phyloP scores from a whole-genome alignment of 169 alveolate genomes.

The Babesia ovis region DNA sequence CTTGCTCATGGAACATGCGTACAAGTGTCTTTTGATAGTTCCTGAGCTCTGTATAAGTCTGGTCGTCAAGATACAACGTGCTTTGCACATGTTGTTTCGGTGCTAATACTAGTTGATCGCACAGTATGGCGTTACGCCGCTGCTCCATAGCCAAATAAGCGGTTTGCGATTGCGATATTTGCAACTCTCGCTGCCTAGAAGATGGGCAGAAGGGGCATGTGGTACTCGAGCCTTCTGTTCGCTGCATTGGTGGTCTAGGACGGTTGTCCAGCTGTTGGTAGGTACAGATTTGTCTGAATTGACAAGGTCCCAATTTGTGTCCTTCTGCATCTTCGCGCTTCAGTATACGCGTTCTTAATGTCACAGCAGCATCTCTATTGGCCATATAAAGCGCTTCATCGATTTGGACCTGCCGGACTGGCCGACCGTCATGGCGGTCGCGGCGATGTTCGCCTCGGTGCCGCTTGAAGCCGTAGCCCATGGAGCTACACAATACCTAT shows the following conservation, averaged over 20 bases:
- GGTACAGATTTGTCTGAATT: slow-evolving; percentile 19
- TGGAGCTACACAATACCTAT: too few species aligned
- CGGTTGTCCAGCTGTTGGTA: slow-evolving; percentile 17
- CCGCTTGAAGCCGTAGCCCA: slow-evolving; percentile 26
- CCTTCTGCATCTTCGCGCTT: slow-evolving; percentile 12
- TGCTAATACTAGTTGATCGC: slow-evolving; percentile 50
- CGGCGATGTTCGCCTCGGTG: slow-evolving; percentile 18
- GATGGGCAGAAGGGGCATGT: slow-evolving; percentile 12
- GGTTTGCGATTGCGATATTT: slow-evolving; percentile 43
- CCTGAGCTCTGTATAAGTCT: slow-evolving; percentile 57
- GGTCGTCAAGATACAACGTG: slow-evolving; percentile 61
- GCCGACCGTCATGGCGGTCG: slow-evolving; percentile 1
- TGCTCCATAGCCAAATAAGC: slow-evolving; percentile 33
- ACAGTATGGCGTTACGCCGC: slow-evolving; percentile 34
- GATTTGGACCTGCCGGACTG: not conserved
- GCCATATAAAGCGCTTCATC: slow-evolving; percentile 45
- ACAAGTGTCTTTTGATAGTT: slow-evolving; percentile 70
- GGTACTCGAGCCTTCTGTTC: not conserved
- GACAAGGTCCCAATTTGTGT: slow-evolving; percentile 25
- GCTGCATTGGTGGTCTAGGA: slow-evolving; percentile 8
- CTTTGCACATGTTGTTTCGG: slow-evolving; percentile 50
- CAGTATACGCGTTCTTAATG: slow-evolving; percentile 16
- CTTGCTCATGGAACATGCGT: slow-evolving; percentile 48
- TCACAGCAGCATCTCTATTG: slow-evolving; percentile 37
- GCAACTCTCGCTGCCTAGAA: not conserved